phyloP scores from a whole-genome alignment of 176 grass and related monocot genomes.

The Aegilops bicornis region DNA sequence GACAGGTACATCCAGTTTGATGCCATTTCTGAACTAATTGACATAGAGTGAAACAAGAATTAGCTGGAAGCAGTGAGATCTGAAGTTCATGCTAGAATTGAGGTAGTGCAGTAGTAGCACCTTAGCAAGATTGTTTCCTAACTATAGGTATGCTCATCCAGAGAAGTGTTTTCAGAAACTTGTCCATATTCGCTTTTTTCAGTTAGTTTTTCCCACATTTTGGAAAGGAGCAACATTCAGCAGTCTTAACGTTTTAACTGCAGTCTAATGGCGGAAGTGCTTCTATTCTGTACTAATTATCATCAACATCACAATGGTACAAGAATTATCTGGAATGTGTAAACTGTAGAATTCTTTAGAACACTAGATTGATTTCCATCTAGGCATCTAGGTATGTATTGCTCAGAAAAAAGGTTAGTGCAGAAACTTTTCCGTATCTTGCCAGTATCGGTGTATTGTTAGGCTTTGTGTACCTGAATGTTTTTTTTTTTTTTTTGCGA shows the following conservation, averaged over 20 bases:
- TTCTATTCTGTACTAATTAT: neutral
- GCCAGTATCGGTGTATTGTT: neutral
- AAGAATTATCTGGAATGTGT: neutral
- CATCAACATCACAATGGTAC: neutral
- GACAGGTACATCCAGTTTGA: conserved; percentile 51
- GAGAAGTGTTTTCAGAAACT: neutral
- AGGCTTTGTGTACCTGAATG: neutral
- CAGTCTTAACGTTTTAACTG: neutral
- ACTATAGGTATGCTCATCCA: neutral
- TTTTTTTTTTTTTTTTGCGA: no score
- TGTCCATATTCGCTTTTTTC: neutral
- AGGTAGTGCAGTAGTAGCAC: neutral
- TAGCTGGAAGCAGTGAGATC: neutral
- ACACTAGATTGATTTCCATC: neutral
- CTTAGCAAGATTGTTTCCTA: neutral
- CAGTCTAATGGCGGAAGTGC: neutral
- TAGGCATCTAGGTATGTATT: neutral
- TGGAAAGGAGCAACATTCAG: neutral
- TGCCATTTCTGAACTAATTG: neutral
- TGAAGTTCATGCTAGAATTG: neutral
- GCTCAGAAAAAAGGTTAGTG: neutral
- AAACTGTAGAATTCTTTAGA: neutral
- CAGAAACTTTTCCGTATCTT: neutral
- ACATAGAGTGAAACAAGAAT: neutral
- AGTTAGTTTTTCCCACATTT: neutral